Base-by-base conservation (phyloP, 495 filamentous ascomycete genomes). In the Penicillium malachiteum region DNA sequence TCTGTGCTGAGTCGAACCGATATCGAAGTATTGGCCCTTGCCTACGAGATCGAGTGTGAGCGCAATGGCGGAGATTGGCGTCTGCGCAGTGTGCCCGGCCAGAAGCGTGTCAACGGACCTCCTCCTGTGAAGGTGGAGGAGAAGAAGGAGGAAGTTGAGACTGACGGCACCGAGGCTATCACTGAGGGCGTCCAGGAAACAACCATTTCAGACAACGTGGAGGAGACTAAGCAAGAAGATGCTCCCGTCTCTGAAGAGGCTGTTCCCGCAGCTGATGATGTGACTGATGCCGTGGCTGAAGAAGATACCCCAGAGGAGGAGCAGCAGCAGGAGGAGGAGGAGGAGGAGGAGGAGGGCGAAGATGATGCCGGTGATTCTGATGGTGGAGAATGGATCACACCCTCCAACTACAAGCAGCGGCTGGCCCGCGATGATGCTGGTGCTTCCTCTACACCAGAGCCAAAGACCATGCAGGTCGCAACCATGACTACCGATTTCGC, bases 401-500 rank as follows among this genome's bases (percentile, higher is more conserved):
- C 95, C 2, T 84, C 85, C 41, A 97, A 97, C 72, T 80, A 97
- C 65, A 88, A 91, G 66, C 89, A 89, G 66, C 86, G 89, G 65
- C 87, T 91, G 77, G 81, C 81, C 52, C 79, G 83, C 63, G 86
- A 90, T 60, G 78, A 81, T 50, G 77, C 78, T 41, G 66, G 71
- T 16, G 54, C 45, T 32, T 70, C 74, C 12, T 65, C 70, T 26
- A 76, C 76, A 1, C 65, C 74, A 9, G 81, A 87, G 53, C 71
- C 77, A 7, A 81, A 84, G 48, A 80, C 81, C 17, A 87, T 96
- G 60, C 83, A 92, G 66, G 90, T 88, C 10, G 95, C 91, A 9
- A 84, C 90, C 43, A 86, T 97, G 58, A 97, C 94, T 0, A 89
- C 88, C 54, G 94, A 99, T 78, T 97, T 89, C 75, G 93, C 94